Evolutionary conservation across 768 basidiomycete genomes (phyloP).

Genomic region (Collybia sordida): DNA sequence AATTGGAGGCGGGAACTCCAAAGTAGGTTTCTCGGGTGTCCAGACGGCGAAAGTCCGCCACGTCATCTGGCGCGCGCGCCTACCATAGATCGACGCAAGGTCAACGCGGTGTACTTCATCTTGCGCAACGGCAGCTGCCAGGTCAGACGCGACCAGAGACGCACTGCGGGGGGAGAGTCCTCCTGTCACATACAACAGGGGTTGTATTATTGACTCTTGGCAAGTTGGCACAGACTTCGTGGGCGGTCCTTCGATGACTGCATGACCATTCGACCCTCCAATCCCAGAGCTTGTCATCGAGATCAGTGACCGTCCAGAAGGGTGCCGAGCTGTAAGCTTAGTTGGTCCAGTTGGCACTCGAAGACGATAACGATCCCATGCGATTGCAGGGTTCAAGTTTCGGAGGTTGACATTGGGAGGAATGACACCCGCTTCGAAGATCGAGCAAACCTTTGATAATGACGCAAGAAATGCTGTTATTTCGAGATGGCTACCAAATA

Average conservation of each 20-base stretch:
- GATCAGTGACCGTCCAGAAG: constrained; percentile 27
- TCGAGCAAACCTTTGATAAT: constrained; percentile 39
- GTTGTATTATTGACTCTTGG: constrained; percentile 5
- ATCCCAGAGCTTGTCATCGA: constrained; percentile 45
- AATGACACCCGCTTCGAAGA: constrained; percentile 31
- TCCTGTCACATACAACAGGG: constrained; percentile 30
- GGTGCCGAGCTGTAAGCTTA: constrained; percentile 18
- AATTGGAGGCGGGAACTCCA: constrained; percentile 24
- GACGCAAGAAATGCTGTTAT: constrained; percentile 45
- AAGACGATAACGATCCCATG: constrained; percentile 36
- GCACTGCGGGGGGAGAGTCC: constrained; percentile 36
- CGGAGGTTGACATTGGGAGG: constrained; percentile 40
- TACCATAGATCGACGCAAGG: constrained; percentile 18
- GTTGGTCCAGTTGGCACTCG: constrained; percentile 29
- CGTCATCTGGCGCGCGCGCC: constrained; percentile 30
- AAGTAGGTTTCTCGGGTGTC: neutral
- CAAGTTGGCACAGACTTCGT: neutral
- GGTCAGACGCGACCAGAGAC: constrained; percentile 10
- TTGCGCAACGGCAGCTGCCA: neutral
- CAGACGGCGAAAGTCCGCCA: constrained; percentile 29
- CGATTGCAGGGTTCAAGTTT: constrained; percentile 34
- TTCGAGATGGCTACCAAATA: constrained; percentile 32
- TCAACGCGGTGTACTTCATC: constrained; percentile 1
- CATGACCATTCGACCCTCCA: constrained; percentile 43
- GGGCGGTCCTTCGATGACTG: constrained; percentile 35